Conservation (phyloP, 1,139 yeast genomes). For the Suhomyces chickasaworum region DNA sequence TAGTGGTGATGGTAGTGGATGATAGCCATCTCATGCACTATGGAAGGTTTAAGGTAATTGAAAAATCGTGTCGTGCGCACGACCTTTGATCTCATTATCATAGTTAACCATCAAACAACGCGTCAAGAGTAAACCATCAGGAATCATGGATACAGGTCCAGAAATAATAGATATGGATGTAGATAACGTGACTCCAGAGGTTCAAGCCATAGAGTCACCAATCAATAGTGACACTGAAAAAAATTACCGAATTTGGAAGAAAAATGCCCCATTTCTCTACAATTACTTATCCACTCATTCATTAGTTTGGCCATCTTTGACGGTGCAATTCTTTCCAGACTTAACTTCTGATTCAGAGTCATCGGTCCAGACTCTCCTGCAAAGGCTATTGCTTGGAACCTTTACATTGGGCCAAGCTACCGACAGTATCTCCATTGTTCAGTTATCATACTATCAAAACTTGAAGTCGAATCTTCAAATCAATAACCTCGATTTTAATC, state of each 20-base stretch:
- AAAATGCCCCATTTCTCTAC: conserved; percentile 54
- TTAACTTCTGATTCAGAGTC: conserved; percentile 16
- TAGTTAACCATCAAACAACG: no score
- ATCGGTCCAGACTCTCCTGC: conserved; percentile 23
- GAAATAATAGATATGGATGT: conserved; percentile 4
- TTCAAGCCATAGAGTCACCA: conserved; percentile 12
- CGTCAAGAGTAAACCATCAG: no score
- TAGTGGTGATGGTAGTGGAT: background rate
- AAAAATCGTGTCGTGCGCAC: no score
- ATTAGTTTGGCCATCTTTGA: conserved; percentile 56
- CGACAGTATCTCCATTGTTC: conserved; percentile 43
- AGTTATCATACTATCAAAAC: conserved; percentile 36
- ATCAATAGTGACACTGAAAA: conserved; percentile 34
- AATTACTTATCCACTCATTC: conserved; percentile 53
- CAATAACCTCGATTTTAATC: conserved; percentile 38
- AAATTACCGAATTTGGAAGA: conserved; percentile 55
- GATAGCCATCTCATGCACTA: background rate
- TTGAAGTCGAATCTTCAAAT: conserved; percentile 34
- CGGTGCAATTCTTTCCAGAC: conserved; percentile 60
- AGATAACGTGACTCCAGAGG: background rate
- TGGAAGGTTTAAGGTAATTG: background rate
- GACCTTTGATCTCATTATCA: no score
- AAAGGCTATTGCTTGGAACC: conserved; percentile 44
- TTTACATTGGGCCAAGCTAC: conserved; percentile 47
- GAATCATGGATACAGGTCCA: background rate